phyloP scores from a whole-genome alignment of 2,329 filamentous ascomycete genomes.

The Chrysosporium queenslandicum region DNA sequence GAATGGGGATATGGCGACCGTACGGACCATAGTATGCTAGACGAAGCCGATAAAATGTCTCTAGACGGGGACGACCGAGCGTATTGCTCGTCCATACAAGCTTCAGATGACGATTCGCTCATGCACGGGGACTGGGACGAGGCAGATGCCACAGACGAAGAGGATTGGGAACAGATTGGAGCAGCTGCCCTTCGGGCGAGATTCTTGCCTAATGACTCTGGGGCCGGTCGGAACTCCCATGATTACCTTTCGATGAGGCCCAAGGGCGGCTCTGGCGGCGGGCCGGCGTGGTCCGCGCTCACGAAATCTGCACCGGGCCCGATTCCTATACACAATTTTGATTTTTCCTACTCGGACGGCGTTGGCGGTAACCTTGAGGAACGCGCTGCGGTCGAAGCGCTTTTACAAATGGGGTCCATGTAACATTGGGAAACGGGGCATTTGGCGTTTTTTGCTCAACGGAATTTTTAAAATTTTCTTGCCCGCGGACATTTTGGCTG shows the following conservation, averaged over 20 bases:
- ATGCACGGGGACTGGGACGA: conserved; percentile 71
- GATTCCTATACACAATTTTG: conserved; percentile 27
- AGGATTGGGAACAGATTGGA: conserved; percentile 88
- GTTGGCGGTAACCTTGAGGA: conserved; percentile 31
- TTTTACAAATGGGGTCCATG: conserved; percentile 41
- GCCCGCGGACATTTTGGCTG: too few relatives aligned
- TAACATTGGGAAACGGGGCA: conserved; percentile 21
- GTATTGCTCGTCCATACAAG: conserved; percentile 67
- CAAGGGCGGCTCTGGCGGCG: conserved; percentile 23
- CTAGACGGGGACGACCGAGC: conserved; percentile 54
- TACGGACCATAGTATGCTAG: conserved; percentile 56
- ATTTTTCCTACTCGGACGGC: conserved; percentile 28
- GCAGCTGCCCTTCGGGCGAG: conserved; percentile 69
- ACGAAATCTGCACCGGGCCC: conserved; percentile 34
- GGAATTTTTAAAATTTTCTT: too few relatives aligned
- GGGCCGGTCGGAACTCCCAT: conserved; percentile 24
- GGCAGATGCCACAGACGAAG: conserved; percentile 83
- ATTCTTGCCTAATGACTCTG: conserved; percentile 38
- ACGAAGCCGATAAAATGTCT: conserved; percentile 94
- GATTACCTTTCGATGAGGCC: conserved; percentile 18
- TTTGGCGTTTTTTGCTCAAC: conserved; percentile 7
- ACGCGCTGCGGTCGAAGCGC: conserved; percentile 41
- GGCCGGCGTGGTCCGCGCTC: conserved; percentile 31
- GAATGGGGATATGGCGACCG: conserved; percentile 53
- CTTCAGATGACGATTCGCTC: conserved; percentile 50